These are phyloP conservation scores for Secale cereale DNA, from an alignment of 176 grass and related monocot genomes.

Conservation along the genomic window DNA sequence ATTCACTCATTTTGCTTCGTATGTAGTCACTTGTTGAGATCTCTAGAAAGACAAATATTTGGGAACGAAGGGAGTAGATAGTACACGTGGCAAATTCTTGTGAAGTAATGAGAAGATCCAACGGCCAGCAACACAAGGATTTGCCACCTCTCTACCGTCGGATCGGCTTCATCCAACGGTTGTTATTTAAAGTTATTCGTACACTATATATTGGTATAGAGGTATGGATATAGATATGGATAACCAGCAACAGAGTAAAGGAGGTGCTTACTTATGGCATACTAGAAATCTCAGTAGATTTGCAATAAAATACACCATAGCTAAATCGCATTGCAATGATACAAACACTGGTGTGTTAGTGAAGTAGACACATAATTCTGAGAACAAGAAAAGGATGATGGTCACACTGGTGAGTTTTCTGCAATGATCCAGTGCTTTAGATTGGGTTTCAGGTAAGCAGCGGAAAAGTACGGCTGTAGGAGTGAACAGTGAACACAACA, in stretches of 20 bases:
- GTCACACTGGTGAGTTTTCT: neutral
- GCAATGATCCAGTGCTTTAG: neutral
- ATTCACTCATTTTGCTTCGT: too few species aligned
- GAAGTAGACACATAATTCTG: neutral
- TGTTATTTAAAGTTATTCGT: too few species aligned
- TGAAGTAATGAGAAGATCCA: too few species aligned
- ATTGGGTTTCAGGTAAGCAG: conserved; percentile 1
- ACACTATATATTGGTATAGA: too few species aligned
- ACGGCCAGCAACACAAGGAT: too few species aligned
- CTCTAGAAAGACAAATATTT: too few species aligned
- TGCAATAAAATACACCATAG: neutral
- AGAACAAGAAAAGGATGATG: neutral
- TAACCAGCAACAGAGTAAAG: neutral
- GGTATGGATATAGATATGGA: too few species aligned
- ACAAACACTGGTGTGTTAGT: neutral
- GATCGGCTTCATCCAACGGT: too few species aligned
- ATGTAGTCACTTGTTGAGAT: too few species aligned
- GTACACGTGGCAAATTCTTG: too few species aligned
- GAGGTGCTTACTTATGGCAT: neutral
- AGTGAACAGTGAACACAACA: neutral
- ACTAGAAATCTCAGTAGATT: neutral
- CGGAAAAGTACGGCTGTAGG: neutral
- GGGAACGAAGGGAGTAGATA: too few species aligned
- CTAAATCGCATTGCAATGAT: neutral
- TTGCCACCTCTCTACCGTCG: too few species aligned